A percentile compares a stretch with the other conserved stretches of the same genome.
Evolutionary conservation across 2,329 filamentous ascomycete species (phyloP).

Genomic region (Botrytis paeoniae): DNA sequence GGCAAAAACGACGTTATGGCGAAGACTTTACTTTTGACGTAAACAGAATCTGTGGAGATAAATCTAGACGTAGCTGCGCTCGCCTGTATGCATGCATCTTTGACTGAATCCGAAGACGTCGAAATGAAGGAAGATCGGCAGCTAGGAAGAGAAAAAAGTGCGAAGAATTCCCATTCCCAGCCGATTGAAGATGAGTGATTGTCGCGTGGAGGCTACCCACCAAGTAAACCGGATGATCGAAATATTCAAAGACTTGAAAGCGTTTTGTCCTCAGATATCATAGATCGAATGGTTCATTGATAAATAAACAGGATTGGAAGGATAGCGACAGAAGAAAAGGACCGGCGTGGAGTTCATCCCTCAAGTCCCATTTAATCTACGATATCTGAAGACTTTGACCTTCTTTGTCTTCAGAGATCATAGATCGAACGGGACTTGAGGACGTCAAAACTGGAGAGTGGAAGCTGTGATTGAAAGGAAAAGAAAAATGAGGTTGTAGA

Average conservation of each 20-base stretch:
- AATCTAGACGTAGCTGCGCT: neutral
- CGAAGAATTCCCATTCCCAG: neutral
- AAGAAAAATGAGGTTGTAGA: neutral
- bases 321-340: neutral
- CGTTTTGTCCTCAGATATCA: neutral
- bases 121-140: neutral
- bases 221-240: neutral
- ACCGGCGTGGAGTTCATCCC: neutral
- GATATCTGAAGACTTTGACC: neutral
- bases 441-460: neutral
- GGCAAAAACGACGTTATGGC: neutral
- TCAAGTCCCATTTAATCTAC: neutral
- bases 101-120: neutral
- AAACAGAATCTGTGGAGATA: neutral
- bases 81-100: neutral
- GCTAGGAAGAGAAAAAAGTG: neutral
- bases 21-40: neutral
- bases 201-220: neutral
- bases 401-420: neutral
- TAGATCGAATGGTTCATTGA: neutral
- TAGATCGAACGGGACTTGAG: neutral
- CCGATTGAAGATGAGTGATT: neutral
- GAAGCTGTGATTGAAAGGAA: neutral
- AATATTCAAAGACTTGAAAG: neutral
- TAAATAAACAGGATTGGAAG: neutral